Conservation (phyloP, 163 green algal genomes). For the Chlorella variabilis region DNA sequence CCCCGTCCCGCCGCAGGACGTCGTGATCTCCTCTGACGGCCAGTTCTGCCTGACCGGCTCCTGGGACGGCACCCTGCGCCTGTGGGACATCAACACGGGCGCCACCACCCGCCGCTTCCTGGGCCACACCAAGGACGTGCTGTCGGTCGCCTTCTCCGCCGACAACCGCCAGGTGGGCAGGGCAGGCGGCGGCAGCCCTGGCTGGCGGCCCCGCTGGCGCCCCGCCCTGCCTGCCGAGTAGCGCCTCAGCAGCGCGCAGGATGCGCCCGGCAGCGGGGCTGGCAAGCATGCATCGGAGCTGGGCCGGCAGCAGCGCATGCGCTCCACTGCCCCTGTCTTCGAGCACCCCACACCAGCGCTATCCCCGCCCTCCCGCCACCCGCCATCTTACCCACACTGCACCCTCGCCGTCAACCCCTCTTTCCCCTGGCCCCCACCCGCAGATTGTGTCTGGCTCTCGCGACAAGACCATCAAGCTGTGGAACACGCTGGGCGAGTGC, state of each 20-base stretch:
- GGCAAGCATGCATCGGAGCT: no score
- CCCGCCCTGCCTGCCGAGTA: no score
- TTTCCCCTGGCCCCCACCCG: neutral
- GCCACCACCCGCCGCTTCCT: constrained; percentile 97
- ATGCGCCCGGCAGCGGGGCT: no score
- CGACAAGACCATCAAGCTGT: constrained; percentile 99
- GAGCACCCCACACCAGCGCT: no score
- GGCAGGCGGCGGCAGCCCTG: no score
- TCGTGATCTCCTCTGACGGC: constrained; percentile 98
- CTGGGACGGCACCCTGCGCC: constrained; percentile 98
- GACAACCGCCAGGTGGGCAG: constrained; percentile 99
- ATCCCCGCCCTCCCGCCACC: no score
- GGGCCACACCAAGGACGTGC: constrained; percentile 99
- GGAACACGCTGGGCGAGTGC: constrained; percentile 99
- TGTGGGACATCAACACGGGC: constrained; percentile 99
- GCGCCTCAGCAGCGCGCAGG: no score
- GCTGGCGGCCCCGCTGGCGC: no score
- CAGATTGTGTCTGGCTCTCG: constrained; percentile 98
- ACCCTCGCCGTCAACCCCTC: no score
- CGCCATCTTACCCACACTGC: neutral
- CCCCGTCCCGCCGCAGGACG: constrained; percentile 84
- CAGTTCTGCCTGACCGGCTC: constrained; percentile 98
- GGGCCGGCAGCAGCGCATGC: no score
- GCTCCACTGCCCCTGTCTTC: no score
- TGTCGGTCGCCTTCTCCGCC: constrained; percentile 98